Base-by-base conservation (phyloP, 345 rosid genomes). In the Brassica incana region DNA sequence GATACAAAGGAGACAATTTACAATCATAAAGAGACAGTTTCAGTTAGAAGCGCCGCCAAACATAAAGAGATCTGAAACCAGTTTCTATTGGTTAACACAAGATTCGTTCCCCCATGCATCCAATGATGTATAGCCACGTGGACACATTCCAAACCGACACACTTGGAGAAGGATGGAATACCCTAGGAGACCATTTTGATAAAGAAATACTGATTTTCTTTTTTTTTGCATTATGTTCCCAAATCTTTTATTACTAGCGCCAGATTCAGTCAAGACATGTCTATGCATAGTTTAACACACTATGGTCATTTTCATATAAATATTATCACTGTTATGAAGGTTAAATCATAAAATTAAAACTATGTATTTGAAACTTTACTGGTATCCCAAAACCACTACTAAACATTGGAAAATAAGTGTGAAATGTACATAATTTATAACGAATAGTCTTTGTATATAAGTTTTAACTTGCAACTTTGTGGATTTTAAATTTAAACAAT, bases 31-130 rank as follows among this genome's bases (percentile, higher is more conserved):
- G 75, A 71, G 56, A 76, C 77, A 8, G 64, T 81, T 54, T 72
- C 73, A 71, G 74, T 81, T 76, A 76, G 65, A 81, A 81, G 81
- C 81, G 80, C 77, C 80, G 84, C 65, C 77, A 38, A 12, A 76
- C 48, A 76, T 64, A 72, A 76, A 81, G 80, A 65, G 80, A 65
- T 76, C 15, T 66, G 69, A 43, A 75, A 65, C 72, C 69, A 71
- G 63, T 71, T 66, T 35, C 63, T 33, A 80, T 80, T 69, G 77
- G 80, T 66, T 72, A 29, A 40, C 64, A 68, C 45, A 71, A 76
- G 35, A 81, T 76, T 81, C 77, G 60, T 59, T 81, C 5, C 79
- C 18, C 48, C 38, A 23, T 54, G 11, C 56, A 64, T 4, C 79
- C 79, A 69, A 69, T 70, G 20, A 64, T 8, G 0, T 8, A 0